Evolutionary conservation across 2,329 filamentous ascomycete species (phyloP).

Genomic region (Trichoderma asperellum): DNA sequence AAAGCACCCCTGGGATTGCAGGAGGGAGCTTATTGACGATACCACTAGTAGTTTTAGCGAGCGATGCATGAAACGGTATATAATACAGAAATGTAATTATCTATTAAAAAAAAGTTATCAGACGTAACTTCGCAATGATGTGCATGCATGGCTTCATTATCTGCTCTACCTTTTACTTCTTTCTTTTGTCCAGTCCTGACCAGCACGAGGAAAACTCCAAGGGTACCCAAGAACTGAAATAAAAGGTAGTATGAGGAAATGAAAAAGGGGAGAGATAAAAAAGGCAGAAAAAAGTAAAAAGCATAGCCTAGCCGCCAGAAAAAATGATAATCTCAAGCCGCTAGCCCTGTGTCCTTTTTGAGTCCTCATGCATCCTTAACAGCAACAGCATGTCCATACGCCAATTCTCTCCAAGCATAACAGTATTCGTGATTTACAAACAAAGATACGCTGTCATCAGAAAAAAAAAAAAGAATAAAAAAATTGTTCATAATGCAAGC

Average conservation of each 20-base stretch:
- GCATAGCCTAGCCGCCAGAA: not conserved
- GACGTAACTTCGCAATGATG: slow-evolving; percentile 7
- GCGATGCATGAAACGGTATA: not conserved
- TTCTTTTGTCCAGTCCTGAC: not conserved
- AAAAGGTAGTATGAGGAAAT: not conserved
- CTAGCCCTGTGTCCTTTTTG: slow-evolving; percentile 1
- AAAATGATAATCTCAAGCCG: not conserved
- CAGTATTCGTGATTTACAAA: slow-evolving; percentile 27
- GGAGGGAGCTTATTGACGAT: slow-evolving; percentile 15
- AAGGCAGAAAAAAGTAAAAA: not conserved
- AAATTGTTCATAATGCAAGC: not conserved
- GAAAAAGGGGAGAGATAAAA: not conserved
- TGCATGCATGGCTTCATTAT: slow-evolving; percentile 17
- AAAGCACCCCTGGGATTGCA: slow-evolving; percentile 24
- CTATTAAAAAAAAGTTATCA: slow-evolving; percentile 13
- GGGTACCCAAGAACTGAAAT: slow-evolving; percentile 21
- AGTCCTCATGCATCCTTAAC: slow-evolving; percentile 3
- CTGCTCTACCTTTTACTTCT: not conserved
- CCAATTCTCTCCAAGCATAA: slow-evolving; percentile 24
- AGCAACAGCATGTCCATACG: slow-evolving; percentile 23
- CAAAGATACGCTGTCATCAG: slow-evolving; percentile 27
- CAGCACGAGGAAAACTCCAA: not conserved
- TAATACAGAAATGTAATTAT: slow-evolving; percentile 1
- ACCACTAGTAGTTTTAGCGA: not conserved
- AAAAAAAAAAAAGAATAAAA: not conserved